Base-by-base conservation (phyloP, 2,329 filamentous ascomycete genomes). In the Incumbomyces lentus region DNA sequence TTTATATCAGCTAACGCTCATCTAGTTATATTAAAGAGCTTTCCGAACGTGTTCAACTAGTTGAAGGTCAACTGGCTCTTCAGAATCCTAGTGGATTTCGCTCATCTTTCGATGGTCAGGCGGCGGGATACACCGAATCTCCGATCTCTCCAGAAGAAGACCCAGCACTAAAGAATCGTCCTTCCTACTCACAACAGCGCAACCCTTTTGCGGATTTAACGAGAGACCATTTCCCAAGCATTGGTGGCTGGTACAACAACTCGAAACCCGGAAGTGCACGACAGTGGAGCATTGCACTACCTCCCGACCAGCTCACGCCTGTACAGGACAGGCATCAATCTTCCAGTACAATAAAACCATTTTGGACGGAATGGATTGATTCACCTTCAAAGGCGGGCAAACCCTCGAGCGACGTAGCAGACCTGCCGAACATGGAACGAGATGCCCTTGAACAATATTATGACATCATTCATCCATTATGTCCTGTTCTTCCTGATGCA, bases 11-110 rank as follows among this genome's bases (percentile, higher is more conserved):
- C 43, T 49, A 40, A 49, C 16, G 12, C 13, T 33, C 29, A 12
- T 33, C 43, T 58, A 86, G 82, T 13, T 94, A 94, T 58, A 95
- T 95, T 62, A 94, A 93, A 62, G 87, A 94, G 63, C 75, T 95
- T 17, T 86, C 87, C 18, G 87, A 94, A 60, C 75, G 88, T 19
- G 79, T 95, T 49, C 81, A 89, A 57, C 82, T 78, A 36, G 81
- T 95, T 38, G 88, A 94, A 61, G 84, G 82, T 54, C 84, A 86
- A 60, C 78, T 92, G 48, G 65, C 70, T 31, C 60, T 64, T 19
- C 61, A 64, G 16, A 63, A 68, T 19, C 62, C 64, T 3, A 60
- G 68, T 41, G 62, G 60, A 13, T 71, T 73, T 30, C 75, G 56
- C 18, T 49, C 51, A 16, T 58, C 56, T 4, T 35, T 57, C 14